Evolutionary conservation across 1,139 yeast genomes (phyloP).

Genomic region (Meyerozyma elateridarum): DNA sequence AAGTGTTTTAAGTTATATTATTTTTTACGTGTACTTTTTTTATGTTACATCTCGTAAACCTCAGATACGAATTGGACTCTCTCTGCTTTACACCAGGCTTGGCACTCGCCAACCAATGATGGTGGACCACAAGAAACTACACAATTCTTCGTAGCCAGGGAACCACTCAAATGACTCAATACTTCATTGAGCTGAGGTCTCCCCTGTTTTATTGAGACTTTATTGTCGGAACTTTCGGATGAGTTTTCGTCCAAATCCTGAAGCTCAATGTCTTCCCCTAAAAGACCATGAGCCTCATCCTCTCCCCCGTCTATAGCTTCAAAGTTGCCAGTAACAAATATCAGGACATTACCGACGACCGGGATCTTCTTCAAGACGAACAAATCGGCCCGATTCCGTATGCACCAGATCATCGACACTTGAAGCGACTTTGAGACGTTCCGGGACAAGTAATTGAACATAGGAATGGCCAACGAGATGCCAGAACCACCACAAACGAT

Average conservation of each 20-base stretch:
- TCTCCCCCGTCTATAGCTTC: constrained; percentile 10
- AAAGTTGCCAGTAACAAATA: constrained; percentile 20
- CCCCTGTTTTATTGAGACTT: constrained; percentile 16
- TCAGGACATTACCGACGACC: constrained; percentile 16
- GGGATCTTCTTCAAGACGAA: constrained; percentile 33
- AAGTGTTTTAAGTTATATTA: no score
- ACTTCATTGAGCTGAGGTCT: constrained; percentile 39
- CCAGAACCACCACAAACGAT: constrained; percentile 88
- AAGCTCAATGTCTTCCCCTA: constrained; percentile 21
- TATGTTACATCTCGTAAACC: constrained; percentile 28
- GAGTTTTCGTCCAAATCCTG: constrained; percentile 7
- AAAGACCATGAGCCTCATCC: constrained; percentile 17
- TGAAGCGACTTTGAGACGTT: constrained; percentile 8
- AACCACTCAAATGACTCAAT: constrained; percentile 21
- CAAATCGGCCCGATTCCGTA: constrained; percentile 39
- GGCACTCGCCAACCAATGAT: constrained; percentile 44
- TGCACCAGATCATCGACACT: constrained; percentile 47
- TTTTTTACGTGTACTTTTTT: no score
- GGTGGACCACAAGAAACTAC: constrained; percentile 72
- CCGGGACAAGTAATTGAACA: constrained; percentile 37
- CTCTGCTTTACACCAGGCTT: constrained; percentile 34
- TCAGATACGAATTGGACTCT: constrained; percentile 44
- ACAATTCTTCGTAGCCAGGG: constrained; percentile 40
- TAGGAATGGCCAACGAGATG: constrained; percentile 67
- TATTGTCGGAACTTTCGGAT: neutral